A percentile compares a stretch with the other conserved stretches of the same genome.
These are phyloP conservation scores for Diaporthe destruens DNA, from an alignment of 2,329 filamentous ascomycete genomes.

Conservation along the genomic window DNA sequence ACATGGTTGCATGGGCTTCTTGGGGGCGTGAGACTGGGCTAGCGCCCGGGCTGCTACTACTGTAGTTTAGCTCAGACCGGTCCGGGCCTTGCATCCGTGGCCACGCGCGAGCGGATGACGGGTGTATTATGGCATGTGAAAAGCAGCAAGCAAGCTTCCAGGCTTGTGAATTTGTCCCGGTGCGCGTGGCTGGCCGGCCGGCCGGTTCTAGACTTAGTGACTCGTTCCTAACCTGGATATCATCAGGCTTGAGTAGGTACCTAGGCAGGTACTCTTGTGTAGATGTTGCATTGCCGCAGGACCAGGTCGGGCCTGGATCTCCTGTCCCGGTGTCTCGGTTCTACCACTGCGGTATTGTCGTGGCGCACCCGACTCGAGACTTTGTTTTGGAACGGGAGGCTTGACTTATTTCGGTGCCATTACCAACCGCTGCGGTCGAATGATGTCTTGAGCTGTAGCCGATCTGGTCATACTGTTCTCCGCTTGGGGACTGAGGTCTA, in stretches of 20 bases:
- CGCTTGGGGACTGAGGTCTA: too few relatives aligned
- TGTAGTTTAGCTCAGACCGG: slow-evolving; percentile 15
- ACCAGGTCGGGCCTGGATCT: too few relatives aligned
- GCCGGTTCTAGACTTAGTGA: slow-evolving; percentile 11
- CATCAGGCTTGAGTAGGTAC: not conserved
- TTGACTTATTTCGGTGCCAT: not conserved
- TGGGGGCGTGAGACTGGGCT: too few relatives aligned
- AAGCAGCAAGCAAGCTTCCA: not conserved
- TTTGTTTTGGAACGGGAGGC: not conserved
- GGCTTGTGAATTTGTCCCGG: too few relatives aligned
- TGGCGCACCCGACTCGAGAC: too few relatives aligned
- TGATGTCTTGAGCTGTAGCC: not conserved
- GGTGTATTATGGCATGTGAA: slow-evolving; percentile 4
- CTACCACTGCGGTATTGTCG: too few relatives aligned
- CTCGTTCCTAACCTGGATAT: not conserved
- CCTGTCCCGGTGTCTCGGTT: not conserved
- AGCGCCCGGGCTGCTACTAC: too few relatives aligned
- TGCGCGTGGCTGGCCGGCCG: not conserved
- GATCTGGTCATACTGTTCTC: not conserved
- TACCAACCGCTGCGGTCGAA: too few relatives aligned
- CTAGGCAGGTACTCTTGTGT: too few relatives aligned
- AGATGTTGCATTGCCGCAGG: too few relatives aligned
- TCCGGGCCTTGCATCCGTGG: slow-evolving; percentile 21
- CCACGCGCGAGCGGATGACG: too few relatives aligned
- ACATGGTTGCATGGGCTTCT: too few relatives aligned